These are phyloP conservation scores for Puya raimondii DNA, from an alignment of 176 grass and related monocot species.

Conservation along the genomic window DNA sequence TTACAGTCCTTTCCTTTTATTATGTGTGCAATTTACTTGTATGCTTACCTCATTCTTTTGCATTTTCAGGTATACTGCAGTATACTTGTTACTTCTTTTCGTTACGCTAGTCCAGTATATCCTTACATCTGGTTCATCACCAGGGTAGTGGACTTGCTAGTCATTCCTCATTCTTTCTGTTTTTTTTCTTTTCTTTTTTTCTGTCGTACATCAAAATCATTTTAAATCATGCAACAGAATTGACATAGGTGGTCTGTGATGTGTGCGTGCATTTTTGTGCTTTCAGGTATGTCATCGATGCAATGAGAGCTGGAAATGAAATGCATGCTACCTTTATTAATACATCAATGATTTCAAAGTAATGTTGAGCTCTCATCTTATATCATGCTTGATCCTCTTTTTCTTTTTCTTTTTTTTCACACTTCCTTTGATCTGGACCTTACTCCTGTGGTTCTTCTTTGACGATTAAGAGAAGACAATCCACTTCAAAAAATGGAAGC, in stretches of 20 bases:
- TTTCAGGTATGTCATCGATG: slow-evolving; percentile 68
- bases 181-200: not conserved
- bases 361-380: slow-evolving; percentile 26
- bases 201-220: not conserved
- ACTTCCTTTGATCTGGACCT: not conserved
- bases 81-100: slow-evolving; percentile 57
- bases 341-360: slow-evolving; percentile 56
- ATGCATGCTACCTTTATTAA: slow-evolving; percentile 65
- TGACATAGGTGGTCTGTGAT: not conserved
- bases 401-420: not conserved
- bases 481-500: slow-evolving; percentile 62
- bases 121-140: slow-evolving; percentile 62
- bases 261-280: not conserved
- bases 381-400: not conserved
- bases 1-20: not conserved
- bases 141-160: slow-evolving; percentile 43
- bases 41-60: not conserved
- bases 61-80: slow-evolving; percentile 58
- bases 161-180: slow-evolving; percentile 9
- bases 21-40: not conserved
- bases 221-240: not conserved
- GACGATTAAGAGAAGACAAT: slow-evolving; percentile 99
- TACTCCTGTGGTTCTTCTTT: slow-evolving; percentile 23
- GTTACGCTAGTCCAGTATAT: slow-evolving; percentile 62
- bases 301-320: slow-evolving; percentile 46